Conservation (phyloP, 192 early-diverging fungal genomes). For the Backusella psychrophila region DNA sequence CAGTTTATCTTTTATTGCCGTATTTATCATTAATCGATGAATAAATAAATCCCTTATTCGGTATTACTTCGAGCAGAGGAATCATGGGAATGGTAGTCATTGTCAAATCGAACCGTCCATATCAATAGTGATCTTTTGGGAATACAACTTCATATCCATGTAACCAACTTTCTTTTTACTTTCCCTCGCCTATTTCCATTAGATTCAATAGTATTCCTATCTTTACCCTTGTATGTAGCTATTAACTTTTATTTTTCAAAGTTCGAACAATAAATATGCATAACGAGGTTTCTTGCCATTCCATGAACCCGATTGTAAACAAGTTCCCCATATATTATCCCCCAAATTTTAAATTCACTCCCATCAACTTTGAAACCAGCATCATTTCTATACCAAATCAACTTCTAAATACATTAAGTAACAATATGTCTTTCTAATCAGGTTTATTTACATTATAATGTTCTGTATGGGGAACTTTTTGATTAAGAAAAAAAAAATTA, state of each 20-base stretch:
- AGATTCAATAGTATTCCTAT: neutral
- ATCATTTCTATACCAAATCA: neutral
- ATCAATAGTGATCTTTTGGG: neutral
- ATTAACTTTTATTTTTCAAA: neutral
- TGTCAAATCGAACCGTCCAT: neutral
- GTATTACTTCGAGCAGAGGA: no score
- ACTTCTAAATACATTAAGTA: neutral
- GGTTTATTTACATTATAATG: slow-evolving; percentile 3
- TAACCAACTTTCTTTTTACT: neutral
- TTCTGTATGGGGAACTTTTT: neutral
- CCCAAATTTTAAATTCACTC: neutral
- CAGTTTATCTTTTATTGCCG: neutral
- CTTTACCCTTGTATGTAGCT: neutral
- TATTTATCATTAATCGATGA: neutral
- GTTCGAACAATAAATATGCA: neutral
- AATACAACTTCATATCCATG: neutral
- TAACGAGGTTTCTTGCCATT: neutral
- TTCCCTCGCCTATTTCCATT: neutral
- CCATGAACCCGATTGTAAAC: neutral
- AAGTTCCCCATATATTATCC: neutral
- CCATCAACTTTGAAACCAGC: neutral
- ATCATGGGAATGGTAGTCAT: neutral
- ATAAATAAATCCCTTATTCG: neutral
- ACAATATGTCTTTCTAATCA: slow-evolving; percentile 1
- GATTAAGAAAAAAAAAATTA: neutral